phyloP scores from a whole-genome alignment of 805 yeast genomes.

The Candida xyloterini region DNA sequence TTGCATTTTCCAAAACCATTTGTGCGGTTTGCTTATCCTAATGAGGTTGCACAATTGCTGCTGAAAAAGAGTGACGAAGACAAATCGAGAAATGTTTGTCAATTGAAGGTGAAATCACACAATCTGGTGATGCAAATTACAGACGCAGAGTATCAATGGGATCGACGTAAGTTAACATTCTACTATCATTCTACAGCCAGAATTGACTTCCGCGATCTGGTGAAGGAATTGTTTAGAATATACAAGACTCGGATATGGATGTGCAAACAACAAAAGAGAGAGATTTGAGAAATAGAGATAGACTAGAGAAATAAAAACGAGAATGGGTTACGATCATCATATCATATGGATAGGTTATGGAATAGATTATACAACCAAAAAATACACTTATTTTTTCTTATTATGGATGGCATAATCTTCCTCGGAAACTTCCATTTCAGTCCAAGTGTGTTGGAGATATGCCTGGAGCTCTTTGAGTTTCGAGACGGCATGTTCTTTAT shows the following conservation, averaged over 20 bases:
- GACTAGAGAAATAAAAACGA: slow-evolving; percentile 4
- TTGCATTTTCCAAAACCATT: slow-evolving; percentile 68
- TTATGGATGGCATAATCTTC: slow-evolving; percentile 25
- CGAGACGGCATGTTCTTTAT: slow-evolving; percentile 36
- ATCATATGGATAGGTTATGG: slow-evolving; percentile 1
- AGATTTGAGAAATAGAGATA: slow-evolving; percentile 4
- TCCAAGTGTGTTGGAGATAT: slow-evolving; percentile 31
- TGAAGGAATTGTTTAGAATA: slow-evolving; percentile 67
- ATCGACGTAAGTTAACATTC: slow-evolving; percentile 74
- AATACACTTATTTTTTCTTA: background rate
- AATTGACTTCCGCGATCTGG: slow-evolving; percentile 76
- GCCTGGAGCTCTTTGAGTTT: slow-evolving; percentile 31
- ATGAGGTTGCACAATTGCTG: slow-evolving; percentile 57
- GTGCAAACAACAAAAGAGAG: slow-evolving; percentile 43
- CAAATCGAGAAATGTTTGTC: slow-evolving; percentile 61
- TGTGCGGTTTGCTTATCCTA: slow-evolving; percentile 56
- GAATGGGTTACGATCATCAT: background rate
- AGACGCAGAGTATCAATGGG: slow-evolving; percentile 86
- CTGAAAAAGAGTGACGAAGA: slow-evolving; percentile 66
- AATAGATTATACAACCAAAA: slow-evolving; percentile 3
- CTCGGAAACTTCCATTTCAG: slow-evolving; percentile 33
- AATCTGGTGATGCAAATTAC: slow-evolving; percentile 55
- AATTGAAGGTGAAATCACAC: slow-evolving; percentile 51
- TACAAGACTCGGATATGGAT: slow-evolving; percentile 86
- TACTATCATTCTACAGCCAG: slow-evolving; percentile 62